phyloP scores from a whole-genome alignment of 805 yeast genomes.

The Metschnikowia arizonensis region DNA sequence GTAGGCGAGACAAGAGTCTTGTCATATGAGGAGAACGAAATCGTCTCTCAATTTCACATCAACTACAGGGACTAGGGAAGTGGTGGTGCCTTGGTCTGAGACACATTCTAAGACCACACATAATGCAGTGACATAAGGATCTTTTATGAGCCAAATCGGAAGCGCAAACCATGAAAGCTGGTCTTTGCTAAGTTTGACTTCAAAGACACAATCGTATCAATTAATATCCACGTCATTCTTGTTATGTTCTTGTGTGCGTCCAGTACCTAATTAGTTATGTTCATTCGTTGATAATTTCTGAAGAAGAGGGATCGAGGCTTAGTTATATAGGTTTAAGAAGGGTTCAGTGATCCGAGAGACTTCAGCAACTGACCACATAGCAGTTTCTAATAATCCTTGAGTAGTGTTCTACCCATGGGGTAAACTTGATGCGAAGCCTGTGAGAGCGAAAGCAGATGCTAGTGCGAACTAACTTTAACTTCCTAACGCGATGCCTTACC shows the following conservation, averaged over 20 bases:
- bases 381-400: too few relatives aligned
- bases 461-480: not conserved
- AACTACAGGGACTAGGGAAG: not conserved
- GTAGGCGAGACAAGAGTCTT: slow-evolving; percentile 8
- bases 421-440: too few relatives aligned
- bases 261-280: too few relatives aligned
- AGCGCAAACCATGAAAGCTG: slow-evolving; percentile 4
- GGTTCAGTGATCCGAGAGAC: too few relatives aligned
- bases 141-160: not conserved
- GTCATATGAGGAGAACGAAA: slow-evolving; percentile 17
- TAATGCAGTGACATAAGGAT: not conserved
- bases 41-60: slow-evolving; percentile 11
- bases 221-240: not conserved
- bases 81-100: not conserved
- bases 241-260: too few relatives aligned
- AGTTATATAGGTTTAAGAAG: too few relatives aligned
- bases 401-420: too few relatives aligned
- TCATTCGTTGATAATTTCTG: too few relatives aligned
- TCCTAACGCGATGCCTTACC: not conserved
- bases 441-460: too few relatives aligned
- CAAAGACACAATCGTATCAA: not conserved
- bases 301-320: too few relatives aligned
- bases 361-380: too few relatives aligned
- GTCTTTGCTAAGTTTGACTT: slow-evolving; percentile 5
- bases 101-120: not conserved